Evolutionary conservation across 2,329 filamentous ascomycete species (phyloP), one percentile per base, ranked within the genome.

Genomic region (Diaporthe amygdali): DNA sequence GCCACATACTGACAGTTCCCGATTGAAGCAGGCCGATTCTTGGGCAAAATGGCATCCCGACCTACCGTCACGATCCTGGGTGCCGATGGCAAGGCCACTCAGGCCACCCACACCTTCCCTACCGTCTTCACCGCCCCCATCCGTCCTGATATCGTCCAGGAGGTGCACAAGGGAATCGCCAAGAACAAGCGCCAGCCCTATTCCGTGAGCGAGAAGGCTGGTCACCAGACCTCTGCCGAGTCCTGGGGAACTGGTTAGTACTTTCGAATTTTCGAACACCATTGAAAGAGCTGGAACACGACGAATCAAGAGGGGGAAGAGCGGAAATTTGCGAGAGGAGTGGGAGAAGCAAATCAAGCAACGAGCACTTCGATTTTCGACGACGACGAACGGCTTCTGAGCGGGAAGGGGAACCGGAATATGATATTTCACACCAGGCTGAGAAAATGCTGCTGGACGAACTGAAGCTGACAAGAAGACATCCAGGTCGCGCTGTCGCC

Each of bases 131-230:
- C 91, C 86, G 91, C 94, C 80, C 96, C 96, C 80, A 98, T 99
- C 90, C 96, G 96, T 86, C 94, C 95, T 82, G 96, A 99, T 88
- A 97, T 99, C 85, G 96, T 99, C 84, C 96, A 98, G 91, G 93
- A 95, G 86, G 93, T 98, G 82, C 96, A 99, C 93, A 97, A 94
- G 82, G 96, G 96, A 83, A 97, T 99, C 90, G 96, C 96, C 85
- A 99, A 99, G 94, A 99, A 99, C 93, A 98, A 97, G 93, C 93
- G 96, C 86, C 96, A 99, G 89, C 95, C 96, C 80, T 99, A 99
- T 87, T 92, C 96, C 82, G 96, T 99, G 90, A 97, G 95, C 93
- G 96, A 98, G 93, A 99, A 99, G 94, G 96, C 96, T 84, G 96
- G 96, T 90, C 96, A 99, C 90, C 96, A 99, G 90, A 99, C 96